A percentile compares a stretch with the other conserved stretches of the same genome.
Evolutionary conservation across 2,329 filamentous ascomycete species (phyloP).

Genomic region (Colletotrichum plurivorum): DNA sequence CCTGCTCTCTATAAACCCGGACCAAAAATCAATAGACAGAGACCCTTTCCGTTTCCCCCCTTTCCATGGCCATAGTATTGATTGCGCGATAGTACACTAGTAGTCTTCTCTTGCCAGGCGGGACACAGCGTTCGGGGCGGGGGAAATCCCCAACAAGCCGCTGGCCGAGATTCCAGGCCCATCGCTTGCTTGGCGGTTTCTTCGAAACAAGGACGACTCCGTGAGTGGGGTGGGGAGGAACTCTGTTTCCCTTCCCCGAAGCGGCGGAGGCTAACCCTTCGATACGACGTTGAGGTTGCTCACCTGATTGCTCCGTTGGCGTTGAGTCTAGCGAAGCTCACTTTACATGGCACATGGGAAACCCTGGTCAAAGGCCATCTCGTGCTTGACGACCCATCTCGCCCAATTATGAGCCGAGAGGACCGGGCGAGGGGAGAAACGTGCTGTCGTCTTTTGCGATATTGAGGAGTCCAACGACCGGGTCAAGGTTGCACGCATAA

Average conservation of each 20-base stretch:
- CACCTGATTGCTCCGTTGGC: slow-evolving; percentile 19
- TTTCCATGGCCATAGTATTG: not conserved
- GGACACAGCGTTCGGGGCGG: not conserved
- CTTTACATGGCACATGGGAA: slow-evolving; percentile 25
- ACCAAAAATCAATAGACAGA: not conserved
- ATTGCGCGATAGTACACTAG: not conserved
- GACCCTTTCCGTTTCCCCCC: not conserved
- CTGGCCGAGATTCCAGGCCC: slow-evolving; percentile 16
- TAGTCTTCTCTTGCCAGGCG: slow-evolving; percentile 2
- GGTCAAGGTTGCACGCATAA: slow-evolving; percentile 10
- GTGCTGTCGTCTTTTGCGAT: not conserved
- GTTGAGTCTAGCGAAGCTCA: slow-evolving; percentile 6
- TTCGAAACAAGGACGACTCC: slow-evolving; percentile 21
- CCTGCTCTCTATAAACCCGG: not conserved
- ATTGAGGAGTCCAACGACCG: slow-evolving; percentile 12
- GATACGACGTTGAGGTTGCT: slow-evolving; percentile 14
- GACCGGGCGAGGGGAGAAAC: slow-evolving; percentile 13
- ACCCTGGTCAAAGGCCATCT: not conserved
- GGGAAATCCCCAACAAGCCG: not conserved
- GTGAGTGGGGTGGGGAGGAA: not conserved
- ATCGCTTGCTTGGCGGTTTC: not conserved
- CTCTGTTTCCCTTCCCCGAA: not conserved
- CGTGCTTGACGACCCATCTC: slow-evolving; percentile 8
- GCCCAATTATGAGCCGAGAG: slow-evolving; percentile 20
- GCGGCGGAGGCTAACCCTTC: not conserved